phyloP scores from a whole-genome alignment of 805 yeast genomes.

The Pichia cabralensis region DNA sequence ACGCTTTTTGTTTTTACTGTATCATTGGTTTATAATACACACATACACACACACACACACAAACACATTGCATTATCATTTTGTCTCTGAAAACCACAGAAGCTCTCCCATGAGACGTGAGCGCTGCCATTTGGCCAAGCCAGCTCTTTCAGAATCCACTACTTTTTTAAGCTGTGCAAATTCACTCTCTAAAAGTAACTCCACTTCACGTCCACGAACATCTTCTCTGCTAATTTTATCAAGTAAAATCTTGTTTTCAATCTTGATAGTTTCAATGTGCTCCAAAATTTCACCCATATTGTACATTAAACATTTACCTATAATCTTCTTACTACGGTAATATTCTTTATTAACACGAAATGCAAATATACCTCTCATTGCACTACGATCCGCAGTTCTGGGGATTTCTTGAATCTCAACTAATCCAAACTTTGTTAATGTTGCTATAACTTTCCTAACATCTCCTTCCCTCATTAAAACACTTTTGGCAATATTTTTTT shows the following conservation, averaged over 20 bases:
- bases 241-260: slow-evolving; percentile 54
- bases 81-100: slow-evolving; percentile 29
- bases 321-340: slow-evolving; percentile 24
- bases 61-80: too few species aligned
- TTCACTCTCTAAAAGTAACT: slow-evolving; percentile 65
- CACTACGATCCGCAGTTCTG: slow-evolving; percentile 82
- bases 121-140: slow-evolving; percentile 46
- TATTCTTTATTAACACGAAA: slow-evolving; percentile 38
- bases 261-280: slow-evolving; percentile 42
- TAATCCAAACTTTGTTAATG: slow-evolving; percentile 57
- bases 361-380: slow-evolving; percentile 75
- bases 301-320: slow-evolving; percentile 35
- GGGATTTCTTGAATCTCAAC: slow-evolving; percentile 92
- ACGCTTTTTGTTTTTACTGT: too few species aligned
- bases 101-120: slow-evolving; percentile 48
- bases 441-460: slow-evolving; percentile 61
- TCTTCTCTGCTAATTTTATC: slow-evolving; percentile 84
- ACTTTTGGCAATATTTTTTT: slow-evolving; percentile 64
- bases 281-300: slow-evolving; percentile 44
- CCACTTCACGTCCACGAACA: slow-evolving; percentile 73
- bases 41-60: too few species aligned
- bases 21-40: too few species aligned
- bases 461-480: slow-evolving; percentile 72
- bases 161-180: slow-evolving; percentile 57
- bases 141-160: slow-evolving; percentile 44